Conservation (phyloP, 2,329 filamentous ascomycete species). For the Colletotrichum echinochloae region DNA sequence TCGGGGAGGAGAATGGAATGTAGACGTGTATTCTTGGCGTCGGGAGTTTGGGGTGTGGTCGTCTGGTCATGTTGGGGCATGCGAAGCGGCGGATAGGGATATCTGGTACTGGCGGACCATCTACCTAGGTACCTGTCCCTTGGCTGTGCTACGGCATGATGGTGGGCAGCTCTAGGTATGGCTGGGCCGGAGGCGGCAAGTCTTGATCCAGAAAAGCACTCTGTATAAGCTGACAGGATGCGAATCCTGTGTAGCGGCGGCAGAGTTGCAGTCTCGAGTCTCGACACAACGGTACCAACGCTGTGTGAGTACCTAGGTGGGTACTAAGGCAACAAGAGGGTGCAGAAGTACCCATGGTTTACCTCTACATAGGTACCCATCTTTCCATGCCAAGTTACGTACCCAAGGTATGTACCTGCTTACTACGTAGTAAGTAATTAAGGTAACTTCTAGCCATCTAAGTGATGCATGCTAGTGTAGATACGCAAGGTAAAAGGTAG, state of each 20-base stretch:
- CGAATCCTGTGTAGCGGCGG: slow-evolving; percentile 34
- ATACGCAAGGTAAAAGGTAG: background rate
- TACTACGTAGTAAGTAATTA: no score
- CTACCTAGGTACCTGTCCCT: slow-evolving; percentile 17
- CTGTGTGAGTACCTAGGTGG: background rate
- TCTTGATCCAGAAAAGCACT: slow-evolving; percentile 14
- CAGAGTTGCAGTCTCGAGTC: slow-evolving; percentile 28
- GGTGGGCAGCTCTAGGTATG: slow-evolving; percentile 14
- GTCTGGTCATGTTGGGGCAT: background rate
- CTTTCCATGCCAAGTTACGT: no score
- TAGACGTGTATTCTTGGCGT: background rate
- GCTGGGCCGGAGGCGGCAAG: slow-evolving; percentile 14
- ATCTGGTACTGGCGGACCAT: slow-evolving; percentile 7
- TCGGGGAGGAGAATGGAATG: background rate
- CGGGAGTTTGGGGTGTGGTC: background rate
- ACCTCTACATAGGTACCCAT: background rate
- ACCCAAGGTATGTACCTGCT: no score
- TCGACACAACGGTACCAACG: background rate
- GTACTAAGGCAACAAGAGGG: background rate
- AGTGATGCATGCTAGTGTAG: background rate
- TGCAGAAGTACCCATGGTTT: slow-evolving; percentile 1
- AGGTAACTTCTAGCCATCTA: background rate
- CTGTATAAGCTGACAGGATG: slow-evolving; percentile 35
- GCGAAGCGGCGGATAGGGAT: slow-evolving; percentile 4
- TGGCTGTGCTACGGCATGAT: slow-evolving; percentile 13